Evolutionary conservation across 345 rosid genomes (phyloP), one percentile per base, ranked within the genome.

Genomic region (Sisymbrium irio): DNA sequence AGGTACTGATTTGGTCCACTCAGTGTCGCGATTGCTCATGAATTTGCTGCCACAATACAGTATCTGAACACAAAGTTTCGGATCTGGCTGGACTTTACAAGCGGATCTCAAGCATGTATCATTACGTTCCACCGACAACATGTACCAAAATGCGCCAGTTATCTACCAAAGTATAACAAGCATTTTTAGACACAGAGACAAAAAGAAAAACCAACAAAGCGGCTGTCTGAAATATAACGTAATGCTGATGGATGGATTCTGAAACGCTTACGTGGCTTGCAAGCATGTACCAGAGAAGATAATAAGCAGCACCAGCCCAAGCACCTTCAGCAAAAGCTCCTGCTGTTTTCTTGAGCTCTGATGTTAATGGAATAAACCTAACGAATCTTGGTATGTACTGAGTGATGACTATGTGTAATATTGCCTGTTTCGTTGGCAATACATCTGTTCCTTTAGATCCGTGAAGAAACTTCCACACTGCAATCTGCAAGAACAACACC

Each of bases 291-390:
- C 98, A 92, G 5, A 92, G 89, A 41, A 92, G 81, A 64, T 92
- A 92, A 77, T 92, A 89, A 5, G 94, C 94, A 19, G 94, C 96
- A 64, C 94, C 94, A 40, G 84, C 84, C 88, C 86, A 83, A 58
- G 92, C 96, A 51, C 94, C 85, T 40, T 92, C 96, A 35, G 92
- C 97, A 28, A 92, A 89, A 55, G 78, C 93, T 35, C 96, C 97
- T 0, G 92, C 91, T 12, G 89, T 77, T 85, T 88, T 92, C 69
- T 92, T 89, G 51, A 92, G 87, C 65, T 89, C 96, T 45, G 97
- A 92, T 61, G 82, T 88, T 62, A 89, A 68, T 41, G 94, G 97
- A 46, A 89, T 37, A 80, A 89, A 80, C 28, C 96, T 93, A 50
- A 63, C 63, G 62, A 89, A 86, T 71, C 97, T 82, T 13, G 96